Base-by-base conservation (phyloP, 495 filamentous ascomycete genomes). In the Glarea lozoyensis region DNA sequence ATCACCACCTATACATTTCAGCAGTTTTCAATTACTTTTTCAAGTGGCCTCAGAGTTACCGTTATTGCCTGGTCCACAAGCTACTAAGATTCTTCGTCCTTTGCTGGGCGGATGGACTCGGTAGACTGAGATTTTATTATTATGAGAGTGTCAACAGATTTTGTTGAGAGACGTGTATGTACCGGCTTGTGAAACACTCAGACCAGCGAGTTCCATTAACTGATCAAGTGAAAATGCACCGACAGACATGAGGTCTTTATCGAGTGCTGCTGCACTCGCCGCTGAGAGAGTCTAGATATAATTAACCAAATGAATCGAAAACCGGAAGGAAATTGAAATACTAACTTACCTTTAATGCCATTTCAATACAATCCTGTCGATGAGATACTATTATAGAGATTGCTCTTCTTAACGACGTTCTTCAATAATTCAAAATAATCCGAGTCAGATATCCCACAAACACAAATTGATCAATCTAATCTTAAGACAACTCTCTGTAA, bases 151-250 rank as follows among this genome's bases (percentile, higher is more conserved):
- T 10, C 20, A 36, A 13, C 13, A 50, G 32, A 31, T 18, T 34
- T 37, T 24, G 6, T 12, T 23, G 4, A 12, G 17, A 10, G 15
- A 15, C 32, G n/a, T n/a, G 39, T 16, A 56, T 66, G 33, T 53
- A 90, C 89, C 81, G 35, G 83, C 89, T 73, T 98, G 88, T 4
- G 90, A 88, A 2, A 98, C 92, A 1, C 89, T 88, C 1, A 96
- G 69, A 0, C 92, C 92, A 22, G 92, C 92, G 2, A 98, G 67
- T 58, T 98, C 92, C 92, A 98, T 98, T 40, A 98, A 68, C 60
- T 98, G 92, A 61, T 97, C 92, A 30, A 98, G 72, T 2, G 88
- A 94, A 67, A 89, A 98, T 16, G 83, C 92, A 2, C 93, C 89
- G 15, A 77, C 70, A 60, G 78, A 84, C 92, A 97, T 97, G 31